Evolutionary conservation across 345 rosid genomes (phyloP).

Genomic region (Geranium brycei): DNA sequence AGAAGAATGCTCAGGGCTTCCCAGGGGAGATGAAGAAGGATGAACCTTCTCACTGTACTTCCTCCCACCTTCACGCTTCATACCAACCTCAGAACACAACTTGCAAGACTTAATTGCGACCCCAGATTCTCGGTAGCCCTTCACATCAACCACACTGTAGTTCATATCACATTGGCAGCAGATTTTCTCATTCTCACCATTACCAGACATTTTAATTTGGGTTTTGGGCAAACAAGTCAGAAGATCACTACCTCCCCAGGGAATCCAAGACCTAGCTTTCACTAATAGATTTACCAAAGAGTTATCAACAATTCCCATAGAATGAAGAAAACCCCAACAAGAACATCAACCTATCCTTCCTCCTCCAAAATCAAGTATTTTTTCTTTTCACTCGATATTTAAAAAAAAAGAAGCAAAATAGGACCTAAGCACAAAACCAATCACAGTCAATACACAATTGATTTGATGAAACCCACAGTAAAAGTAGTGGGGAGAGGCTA

Average conservation of each 20-base stretch:
- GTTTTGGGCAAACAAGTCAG: slow-evolving; percentile 7
- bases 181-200: slow-evolving; percentile 15
- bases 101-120: slow-evolving; percentile 37
- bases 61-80: slow-evolving; percentile 28
- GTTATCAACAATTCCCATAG: slow-evolving; percentile 72
- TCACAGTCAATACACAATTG: background rate
- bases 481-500: slow-evolving; percentile 6
- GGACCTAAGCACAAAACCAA: background rate
- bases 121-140: slow-evolving; percentile 7
- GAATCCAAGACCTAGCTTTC: slow-evolving; percentile 66
- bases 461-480: slow-evolving; percentile 3
- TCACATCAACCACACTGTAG: slow-evolving; percentile 7
- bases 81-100: slow-evolving; percentile 37
- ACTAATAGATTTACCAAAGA: slow-evolving; percentile 55
- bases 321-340: slow-evolving; percentile 20
- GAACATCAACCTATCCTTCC: slow-evolving; percentile 14
- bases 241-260: slow-evolving; percentile 21
- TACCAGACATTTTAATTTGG: slow-evolving; percentile 34
- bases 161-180: slow-evolving; percentile 40
- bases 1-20: slow-evolving; percentile 57
- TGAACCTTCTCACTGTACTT: slow-evolving; percentile 63
- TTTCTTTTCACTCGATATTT: slow-evolving; percentile 5
- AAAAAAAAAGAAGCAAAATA: background rate
- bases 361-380: slow-evolving; percentile 1
- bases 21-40: slow-evolving; percentile 29